Evolutionary conservation across 2,329 filamentous ascomycete species (phyloP), one percentile per base, ranked within the genome.

Genomic region (Microcyclosporella mali): DNA sequence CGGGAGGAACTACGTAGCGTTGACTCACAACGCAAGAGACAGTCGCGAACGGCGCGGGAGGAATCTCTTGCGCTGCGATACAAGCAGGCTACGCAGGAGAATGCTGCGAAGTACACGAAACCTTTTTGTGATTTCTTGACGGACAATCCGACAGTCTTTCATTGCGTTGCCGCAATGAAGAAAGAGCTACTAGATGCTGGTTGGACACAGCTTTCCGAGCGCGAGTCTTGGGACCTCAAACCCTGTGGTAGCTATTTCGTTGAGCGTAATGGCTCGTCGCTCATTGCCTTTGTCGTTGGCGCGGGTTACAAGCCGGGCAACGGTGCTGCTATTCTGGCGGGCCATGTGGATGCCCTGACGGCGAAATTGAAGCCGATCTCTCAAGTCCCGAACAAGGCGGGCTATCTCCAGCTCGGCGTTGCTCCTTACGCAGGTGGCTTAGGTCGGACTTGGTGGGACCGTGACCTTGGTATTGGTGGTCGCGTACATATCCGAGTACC

Each of bases 361-460:
- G 86, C 89, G 14, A 86, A 82, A 66, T 71, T 97, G 56, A 97
- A 97, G 79, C 90, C 92, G 8, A 78, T 95, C 19, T 88, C 88
- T 59, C 85, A 79, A 59, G 81, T 95, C 58, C 80, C 84, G n/a
- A 85, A 74, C 56, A 88, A 84, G 62, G 84, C 85, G 25, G 90
- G 92, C 41, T 98, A 88, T 61, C 66, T 87, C 19, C 88, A 97
- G 70, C 77, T 97, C 6, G 90, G 87, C 17, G 87, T 97, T 40
- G 89, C 92, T 2, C 92, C 86, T 1, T 98, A 97, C 62, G 90
- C 88, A 8, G 90, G 92, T 38, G 88, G 74, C 1, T 69, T 97
- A 49, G 92, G 89, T 62, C 73, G 75, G 50, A 97, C 92, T 1
- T 97, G 92, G 92, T 97, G 89, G 90, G 92, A 97, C 65, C 80